Evolutionary conservation across 768 basidiomycete genomes (phyloP).

Genomic region (Tremella fuciformis): DNA sequence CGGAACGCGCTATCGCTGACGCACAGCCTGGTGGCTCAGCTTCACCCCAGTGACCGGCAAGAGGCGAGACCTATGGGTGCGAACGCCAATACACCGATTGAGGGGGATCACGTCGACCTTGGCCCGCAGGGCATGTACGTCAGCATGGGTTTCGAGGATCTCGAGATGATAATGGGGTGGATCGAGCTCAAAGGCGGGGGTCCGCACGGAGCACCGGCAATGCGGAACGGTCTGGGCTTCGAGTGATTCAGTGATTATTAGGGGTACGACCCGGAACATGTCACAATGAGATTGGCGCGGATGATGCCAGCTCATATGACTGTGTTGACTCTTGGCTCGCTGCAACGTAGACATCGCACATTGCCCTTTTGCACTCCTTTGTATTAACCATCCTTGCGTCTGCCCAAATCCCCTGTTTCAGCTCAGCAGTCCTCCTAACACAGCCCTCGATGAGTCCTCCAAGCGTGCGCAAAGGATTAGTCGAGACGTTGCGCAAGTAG

Average conservation of each 20-base stretch:
- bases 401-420: too few species aligned
- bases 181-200: conserved; percentile 39
- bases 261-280: too few species aligned
- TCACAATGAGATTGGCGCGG: too few species aligned
- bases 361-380: too few species aligned
- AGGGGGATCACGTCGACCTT: conserved; percentile 36
- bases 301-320: too few species aligned
- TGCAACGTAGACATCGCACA: too few species aligned
- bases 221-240: conserved; percentile 29
- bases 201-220: conserved; percentile 31
- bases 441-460: too few species aligned
- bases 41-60: conserved; percentile 31
- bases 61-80: conserved; percentile 26
- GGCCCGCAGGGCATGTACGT: conserved; percentile 49
- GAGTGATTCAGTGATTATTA: conserved; percentile 5
- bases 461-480: too few species aligned
- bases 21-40: conserved; percentile 42
- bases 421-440: too few species aligned
- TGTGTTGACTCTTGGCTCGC: too few species aligned
- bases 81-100: conserved; percentile 15
- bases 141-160: conserved; percentile 44
- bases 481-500: too few species aligned
- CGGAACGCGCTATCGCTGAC: neutral
- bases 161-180: conserved; percentile 41
- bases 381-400: too few species aligned